A percentile compares a stretch with the other conserved stretches of the same genome.
These are phyloP conservation scores for Hanseniaspora uvarum DNA, from an alignment of 1,139 yeast genomes.

Conservation along the genomic window DNA sequence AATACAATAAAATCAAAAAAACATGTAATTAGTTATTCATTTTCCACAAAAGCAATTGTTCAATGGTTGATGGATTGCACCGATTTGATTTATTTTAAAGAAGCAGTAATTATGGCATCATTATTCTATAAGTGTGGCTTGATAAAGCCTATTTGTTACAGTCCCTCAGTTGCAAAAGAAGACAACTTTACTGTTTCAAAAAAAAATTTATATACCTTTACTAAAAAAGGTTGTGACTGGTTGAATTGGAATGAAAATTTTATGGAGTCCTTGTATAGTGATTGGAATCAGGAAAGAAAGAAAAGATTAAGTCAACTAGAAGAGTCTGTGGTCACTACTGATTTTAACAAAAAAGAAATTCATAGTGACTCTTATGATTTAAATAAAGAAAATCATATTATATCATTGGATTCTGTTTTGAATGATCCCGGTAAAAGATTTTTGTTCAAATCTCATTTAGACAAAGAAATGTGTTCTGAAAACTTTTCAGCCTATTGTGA, in stretches of 20 bases:
- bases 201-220: constrained; percentile 34
- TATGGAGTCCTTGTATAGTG: neutral
- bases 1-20: constrained; percentile 16
- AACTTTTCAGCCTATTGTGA: constrained; percentile 63
- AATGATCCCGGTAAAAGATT: constrained; percentile 71
- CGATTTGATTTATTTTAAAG: constrained; percentile 48
- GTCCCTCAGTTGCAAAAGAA: constrained; percentile 30
- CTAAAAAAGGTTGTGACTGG: constrained; percentile 34
- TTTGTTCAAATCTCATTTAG: constrained; percentile 56
- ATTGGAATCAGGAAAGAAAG: neutral
- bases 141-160: constrained; percentile 36
- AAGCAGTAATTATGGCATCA: constrained; percentile 54
- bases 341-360: neutral
- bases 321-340: neutral
- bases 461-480: constrained; percentile 59
- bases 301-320: neutral
- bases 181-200: constrained; percentile 31
- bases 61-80: constrained; percentile 92
- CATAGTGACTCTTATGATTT: neutral
- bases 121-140: constrained; percentile 44
- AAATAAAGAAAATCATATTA: neutral
- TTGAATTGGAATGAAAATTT: constrained; percentile 33
- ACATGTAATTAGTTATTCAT: constrained; percentile 36
- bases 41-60: constrained; percentile 66
- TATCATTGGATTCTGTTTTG: constrained; percentile 39